phyloP scores from a whole-genome alignment of 768 basidiomycete species.

The Podaxis pistillaris region DNA sequence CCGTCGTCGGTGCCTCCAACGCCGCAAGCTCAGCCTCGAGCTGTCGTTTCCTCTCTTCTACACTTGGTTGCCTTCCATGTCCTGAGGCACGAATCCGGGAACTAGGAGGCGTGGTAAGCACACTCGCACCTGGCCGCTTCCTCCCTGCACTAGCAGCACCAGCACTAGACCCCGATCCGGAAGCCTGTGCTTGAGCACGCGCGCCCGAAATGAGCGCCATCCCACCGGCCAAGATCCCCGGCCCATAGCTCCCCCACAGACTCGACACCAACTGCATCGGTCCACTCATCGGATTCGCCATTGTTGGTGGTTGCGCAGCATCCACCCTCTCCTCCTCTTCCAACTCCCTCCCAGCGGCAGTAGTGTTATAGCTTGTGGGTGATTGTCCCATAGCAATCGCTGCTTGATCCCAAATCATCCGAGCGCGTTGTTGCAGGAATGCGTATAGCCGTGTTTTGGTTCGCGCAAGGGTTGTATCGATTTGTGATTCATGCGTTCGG shows the following conservation, averaged over 20 bases:
- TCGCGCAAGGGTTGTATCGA: conserved; percentile 76
- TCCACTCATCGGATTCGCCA: conserved; percentile 56
- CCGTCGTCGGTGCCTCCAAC: not conserved
- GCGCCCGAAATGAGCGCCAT: conserved; percentile 47
- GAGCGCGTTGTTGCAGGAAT: conserved; percentile 63
- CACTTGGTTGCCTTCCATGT: conserved; percentile 23
- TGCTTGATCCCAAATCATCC: conserved; percentile 66
- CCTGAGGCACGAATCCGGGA: conserved; percentile 20
- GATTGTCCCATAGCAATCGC: conserved; percentile 47
- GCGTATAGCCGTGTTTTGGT: conserved; percentile 56
- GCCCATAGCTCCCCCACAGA: conserved; percentile 81
- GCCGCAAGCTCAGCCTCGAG: conserved; percentile 45
- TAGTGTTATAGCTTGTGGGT: conserved; percentile 17
- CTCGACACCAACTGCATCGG: conserved; percentile 64
- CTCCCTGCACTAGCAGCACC: not conserved
- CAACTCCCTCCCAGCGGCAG: not conserved
- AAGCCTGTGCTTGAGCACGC: not conserved
- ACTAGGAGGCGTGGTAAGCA: conserved; percentile 24
- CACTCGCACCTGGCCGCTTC: conserved; percentile 18
- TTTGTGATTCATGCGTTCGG: conserved; percentile 75
- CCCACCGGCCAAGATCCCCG: conserved; percentile 65
- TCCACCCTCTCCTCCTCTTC: conserved; percentile 8
- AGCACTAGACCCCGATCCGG: conserved; percentile 4
- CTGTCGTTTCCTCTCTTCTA: conserved; percentile 46
- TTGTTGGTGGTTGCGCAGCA: conserved; percentile 36